A percentile compares a stretch with the other conserved stretches of the same genome.
Evolutionary conservation across 352 stramenopile species (phyloP).

Genomic region (Phytopythium delawarense): DNA sequence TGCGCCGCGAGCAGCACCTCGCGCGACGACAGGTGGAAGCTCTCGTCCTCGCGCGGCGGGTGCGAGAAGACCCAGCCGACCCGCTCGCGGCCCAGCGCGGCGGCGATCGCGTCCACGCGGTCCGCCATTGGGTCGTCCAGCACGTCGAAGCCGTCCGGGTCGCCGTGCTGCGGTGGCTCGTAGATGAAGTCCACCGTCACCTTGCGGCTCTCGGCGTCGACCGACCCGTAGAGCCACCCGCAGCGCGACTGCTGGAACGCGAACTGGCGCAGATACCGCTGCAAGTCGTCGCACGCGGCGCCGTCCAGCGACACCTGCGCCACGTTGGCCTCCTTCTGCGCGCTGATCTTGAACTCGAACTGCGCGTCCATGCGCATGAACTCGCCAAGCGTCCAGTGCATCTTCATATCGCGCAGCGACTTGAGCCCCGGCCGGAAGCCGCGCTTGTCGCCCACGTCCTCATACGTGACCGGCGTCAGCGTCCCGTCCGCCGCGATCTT

Average conservation of each 20-base stretch:
- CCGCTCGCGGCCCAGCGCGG: constrained; percentile 86
- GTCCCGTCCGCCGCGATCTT: constrained; percentile 82
- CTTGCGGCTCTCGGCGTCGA: constrained; percentile 79
- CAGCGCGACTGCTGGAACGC: constrained; percentile 93
- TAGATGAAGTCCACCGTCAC: constrained; percentile 96
- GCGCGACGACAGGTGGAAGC: constrained; percentile 91
- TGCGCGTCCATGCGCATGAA: constrained; percentile 97
- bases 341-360: constrained; percentile 97
- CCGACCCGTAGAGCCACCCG: constrained; percentile 93
- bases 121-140: constrained; percentile 90
- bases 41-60: constrained; percentile 92
- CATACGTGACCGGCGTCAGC: constrained; percentile 72
- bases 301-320: constrained; percentile 85
- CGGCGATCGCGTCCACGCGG: constrained; percentile 80
- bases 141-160: constrained; percentile 88
- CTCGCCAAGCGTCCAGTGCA: constrained; percentile 97
- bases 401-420: constrained; percentile 97
- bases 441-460: constrained; percentile 71
- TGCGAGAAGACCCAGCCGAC: constrained; percentile 98
- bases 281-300: constrained; percentile 88
- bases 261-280: constrained; percentile 86
- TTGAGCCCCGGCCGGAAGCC: constrained; percentile 95
- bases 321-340: constrained; percentile 88
- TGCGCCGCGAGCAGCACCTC: constrained; percentile 93
- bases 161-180: constrained; percentile 92